phyloP scores from a whole-genome alignment of 352 stramenopile species.

The Phytophthora ohioensis region DNA sequence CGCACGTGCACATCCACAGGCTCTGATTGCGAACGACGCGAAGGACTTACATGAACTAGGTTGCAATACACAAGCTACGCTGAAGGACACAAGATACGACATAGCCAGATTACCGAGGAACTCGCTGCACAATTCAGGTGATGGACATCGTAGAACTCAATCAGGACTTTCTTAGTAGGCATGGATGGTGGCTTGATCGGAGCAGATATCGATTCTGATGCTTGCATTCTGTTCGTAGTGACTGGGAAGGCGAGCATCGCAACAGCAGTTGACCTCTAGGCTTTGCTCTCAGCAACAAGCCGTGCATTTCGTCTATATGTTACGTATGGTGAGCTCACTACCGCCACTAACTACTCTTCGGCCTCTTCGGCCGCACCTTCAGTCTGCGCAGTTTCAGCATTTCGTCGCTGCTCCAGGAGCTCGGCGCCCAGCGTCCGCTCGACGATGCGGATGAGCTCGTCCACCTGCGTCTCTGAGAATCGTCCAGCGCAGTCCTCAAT shows the following conservation, averaged over 20 bases:
- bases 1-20: constrained; percentile 39
- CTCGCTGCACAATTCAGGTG: constrained; percentile 16
- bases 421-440: constrained; percentile 65
- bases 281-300: constrained; percentile 11
- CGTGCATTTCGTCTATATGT: constrained; percentile 34
- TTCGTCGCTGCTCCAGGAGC: constrained; percentile 41
- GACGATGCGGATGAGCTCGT: constrained; percentile 77
- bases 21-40: constrained; percentile 13
- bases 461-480: constrained; percentile 81
- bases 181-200: constrained; percentile 8
- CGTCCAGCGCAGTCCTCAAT: constrained; percentile 85
- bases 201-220: constrained; percentile 40
- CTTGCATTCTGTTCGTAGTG: constrained; percentile 45
- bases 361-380: constrained; percentile 24
- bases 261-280: constrained; percentile 25
- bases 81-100: background rate
- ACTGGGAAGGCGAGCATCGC: constrained; percentile 17
- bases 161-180: constrained; percentile 23
- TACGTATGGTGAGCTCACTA: constrained; percentile 11
- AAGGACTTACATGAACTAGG: background rate
- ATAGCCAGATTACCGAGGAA: constrained; percentile 21
- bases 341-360: constrained; percentile 24
- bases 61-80: constrained; percentile 5
- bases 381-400: constrained; percentile 41
- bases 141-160: constrained; percentile 9